Evolutionary conservation across 768 basidiomycete genomes (phyloP).

Genomic region (Suillus cothurnatus): DNA sequence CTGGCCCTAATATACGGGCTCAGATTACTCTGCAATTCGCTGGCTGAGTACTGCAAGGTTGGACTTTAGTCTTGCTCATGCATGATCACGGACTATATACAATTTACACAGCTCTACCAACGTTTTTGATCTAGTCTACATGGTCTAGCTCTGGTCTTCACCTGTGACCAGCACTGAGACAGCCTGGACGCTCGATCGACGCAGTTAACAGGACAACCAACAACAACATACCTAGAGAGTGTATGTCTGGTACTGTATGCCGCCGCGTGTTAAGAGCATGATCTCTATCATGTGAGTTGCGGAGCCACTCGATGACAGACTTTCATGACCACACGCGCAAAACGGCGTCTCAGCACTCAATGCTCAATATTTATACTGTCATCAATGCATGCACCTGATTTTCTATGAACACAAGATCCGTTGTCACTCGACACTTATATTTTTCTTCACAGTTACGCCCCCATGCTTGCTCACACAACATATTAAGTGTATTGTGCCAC

Average conservation of each 20-base stretch:
- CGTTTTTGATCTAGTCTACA: background rate
- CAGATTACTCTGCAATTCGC: background rate
- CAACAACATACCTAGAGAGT: background rate
- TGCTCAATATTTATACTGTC: background rate
- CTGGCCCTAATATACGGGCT: background rate
- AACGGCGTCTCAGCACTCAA: background rate
- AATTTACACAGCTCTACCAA: conserved; percentile 2
- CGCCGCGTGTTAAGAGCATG: background rate
- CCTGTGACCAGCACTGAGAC: background rate
- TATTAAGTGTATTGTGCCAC: no score
- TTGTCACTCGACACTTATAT: background rate
- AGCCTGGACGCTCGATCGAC: background rate
- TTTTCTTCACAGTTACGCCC: conserved; percentile 3
- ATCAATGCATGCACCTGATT: background rate
- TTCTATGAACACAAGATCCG: background rate
- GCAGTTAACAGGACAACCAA: background rate
- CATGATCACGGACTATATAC: background rate
- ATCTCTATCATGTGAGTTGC: background rate
- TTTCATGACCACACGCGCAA: background rate
- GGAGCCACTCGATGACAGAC: background rate
- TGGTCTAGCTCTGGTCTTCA: background rate
- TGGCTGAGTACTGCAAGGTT: background rate
- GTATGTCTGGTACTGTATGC: background rate
- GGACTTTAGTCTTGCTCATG: background rate
- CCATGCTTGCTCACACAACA: background rate